These are phyloP conservation scores for Cadophora malorum DNA, from an alignment of 2,329 filamentous ascomycete genomes.

Conservation along the genomic window DNA sequence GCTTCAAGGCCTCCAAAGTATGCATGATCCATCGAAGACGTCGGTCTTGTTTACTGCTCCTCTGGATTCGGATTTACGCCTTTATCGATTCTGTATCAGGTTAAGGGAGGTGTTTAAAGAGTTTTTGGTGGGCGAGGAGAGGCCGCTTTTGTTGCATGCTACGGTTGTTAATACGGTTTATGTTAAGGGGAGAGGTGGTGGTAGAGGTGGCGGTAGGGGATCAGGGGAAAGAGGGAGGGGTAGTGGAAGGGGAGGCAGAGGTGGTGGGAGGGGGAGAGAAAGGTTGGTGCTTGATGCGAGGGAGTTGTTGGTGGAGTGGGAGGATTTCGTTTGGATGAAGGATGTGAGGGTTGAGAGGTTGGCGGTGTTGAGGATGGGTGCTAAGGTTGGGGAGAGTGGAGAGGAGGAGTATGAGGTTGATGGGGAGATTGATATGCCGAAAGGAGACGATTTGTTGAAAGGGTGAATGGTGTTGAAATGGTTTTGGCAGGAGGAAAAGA, in stretches of 20 bases:
- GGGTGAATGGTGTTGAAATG: neutral
- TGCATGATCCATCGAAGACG: slow-evolving; percentile 61
- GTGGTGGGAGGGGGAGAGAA: slow-evolving; percentile 34
- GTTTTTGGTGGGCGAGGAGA: slow-evolving; percentile 62
- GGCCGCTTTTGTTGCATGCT: slow-evolving; percentile 78
- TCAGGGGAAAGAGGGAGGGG: slow-evolving; percentile 46
- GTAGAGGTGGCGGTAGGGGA: slow-evolving; percentile 8
- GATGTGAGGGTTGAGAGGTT: slow-evolving; percentile 71
- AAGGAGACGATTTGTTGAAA: neutral
- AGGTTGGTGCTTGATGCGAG: slow-evolving; percentile 58
- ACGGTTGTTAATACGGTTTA: slow-evolving; percentile 90
- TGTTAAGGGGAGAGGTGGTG: slow-evolving; percentile 49
- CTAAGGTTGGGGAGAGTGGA: slow-evolving; percentile 56
- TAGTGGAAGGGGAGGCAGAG: slow-evolving; percentile 46
- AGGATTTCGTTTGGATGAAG: slow-evolving; percentile 73
- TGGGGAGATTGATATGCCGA: slow-evolving; percentile 37
- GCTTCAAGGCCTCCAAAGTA: slow-evolving; percentile 63
- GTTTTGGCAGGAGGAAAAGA: too few species aligned
- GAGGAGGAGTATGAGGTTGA: slow-evolving; percentile 43
- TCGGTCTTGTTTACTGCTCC: slow-evolving; percentile 72
- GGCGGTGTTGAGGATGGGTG: slow-evolving; percentile 87
- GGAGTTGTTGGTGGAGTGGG: slow-evolving; percentile 63
- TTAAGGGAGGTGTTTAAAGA: slow-evolving; percentile 62
- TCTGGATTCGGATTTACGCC: slow-evolving; percentile 54
- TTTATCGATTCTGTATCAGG: slow-evolving; percentile 64